Evolutionary conservation across 1,284 basidiomycete species (phyloP), one percentile per base, ranked within the genome.

Genomic region (Cutaneotrichosporon dermatis): DNA sequence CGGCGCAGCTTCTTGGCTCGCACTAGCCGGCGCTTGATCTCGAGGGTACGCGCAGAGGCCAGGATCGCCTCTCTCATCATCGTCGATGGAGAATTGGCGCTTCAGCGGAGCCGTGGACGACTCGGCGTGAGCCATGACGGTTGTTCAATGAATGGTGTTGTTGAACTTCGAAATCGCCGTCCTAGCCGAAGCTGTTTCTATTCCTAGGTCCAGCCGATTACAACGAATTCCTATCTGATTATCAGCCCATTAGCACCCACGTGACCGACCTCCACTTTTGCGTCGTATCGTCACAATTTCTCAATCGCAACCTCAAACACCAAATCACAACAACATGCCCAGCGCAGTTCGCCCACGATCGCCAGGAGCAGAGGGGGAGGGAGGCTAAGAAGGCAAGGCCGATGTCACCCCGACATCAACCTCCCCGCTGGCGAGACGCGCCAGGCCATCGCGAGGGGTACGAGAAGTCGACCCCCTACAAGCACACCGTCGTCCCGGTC

Each of bases 401-500:
- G 65, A 65, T 6, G 39, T 64, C 7, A 48, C 62, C 1, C 56
- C 15, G 62, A 65, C 8, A 73, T 76, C 63, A 64, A 60, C 33
- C 55, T 69, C 10, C 73, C 73, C 1, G 55, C 64, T 6, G 59
- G 57, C 11, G 54, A 61, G 7, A 56, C 56, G 11, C 57, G 72
- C 34, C 52, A 58, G 5, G 59, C 58, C 4, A 62, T 75, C 59
- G 65, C 13, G 58, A 79, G 6, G 77, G 79, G 51, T 94, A 95
- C 76, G 70, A 78, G 7, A 66, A 77, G 5, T 86, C 82, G 64
- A 73, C 81, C 55, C 94, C 94, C 0, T 98, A 88, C 83, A 89
- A 88, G 76, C 88, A 96, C 78, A 87, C 85, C 36, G 82, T 92
- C 57, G 83, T 97, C 85, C 89, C 51, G 85, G 87, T 63, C 83